These are phyloP conservation scores for Crithidia expoeki DNA, from an alignment of 208 protist genomes.

Conservation along the genomic window DNA sequence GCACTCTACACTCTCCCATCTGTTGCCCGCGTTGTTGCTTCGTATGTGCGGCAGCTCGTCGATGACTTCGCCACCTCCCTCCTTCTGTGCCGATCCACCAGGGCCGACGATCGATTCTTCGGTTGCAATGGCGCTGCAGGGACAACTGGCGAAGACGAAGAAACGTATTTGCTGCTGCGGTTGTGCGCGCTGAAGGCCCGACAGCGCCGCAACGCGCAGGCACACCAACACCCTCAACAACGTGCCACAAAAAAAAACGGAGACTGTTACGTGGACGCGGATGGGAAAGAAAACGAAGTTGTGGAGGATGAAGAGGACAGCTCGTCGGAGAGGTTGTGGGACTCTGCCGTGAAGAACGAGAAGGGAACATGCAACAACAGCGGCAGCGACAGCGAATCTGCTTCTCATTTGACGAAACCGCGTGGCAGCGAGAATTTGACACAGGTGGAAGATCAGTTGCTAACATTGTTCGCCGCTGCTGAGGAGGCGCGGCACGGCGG, in stretches of 20 bases:
- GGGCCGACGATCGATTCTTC: neutral
- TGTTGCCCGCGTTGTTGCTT: constrained; percentile 32
- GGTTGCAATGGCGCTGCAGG: neutral
- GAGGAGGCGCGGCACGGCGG: constrained; percentile 1
- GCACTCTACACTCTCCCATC: constrained; percentile 41
- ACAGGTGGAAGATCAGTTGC: constrained; percentile 41
- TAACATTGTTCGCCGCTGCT: constrained; percentile 32
- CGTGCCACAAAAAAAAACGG: neutral
- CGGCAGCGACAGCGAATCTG: neutral
- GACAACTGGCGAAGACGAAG: constrained; percentile 30
- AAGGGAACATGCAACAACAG: neutral
- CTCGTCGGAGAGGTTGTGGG: constrained; percentile 5
- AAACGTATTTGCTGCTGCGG: constrained; percentile 25
- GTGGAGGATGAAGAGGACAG: neutral
- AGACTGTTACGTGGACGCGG: neutral
- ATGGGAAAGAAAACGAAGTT: too few species aligned
- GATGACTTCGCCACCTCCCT: constrained; percentile 49
- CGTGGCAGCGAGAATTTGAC: neutral
- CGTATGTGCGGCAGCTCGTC: constrained; percentile 59
- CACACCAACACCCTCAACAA: neutral
- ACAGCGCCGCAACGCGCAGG: neutral
- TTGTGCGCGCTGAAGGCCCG: constrained; percentile 19
- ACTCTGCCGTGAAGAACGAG: neutral
- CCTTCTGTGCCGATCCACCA: constrained; percentile 31
- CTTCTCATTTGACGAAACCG: neutral